Percentiles rank a stretch among this genome's conserved stretches.
phyloP scores from a whole-genome alignment of 768 basidiomycete species.

The Trametes cubensis region DNA sequence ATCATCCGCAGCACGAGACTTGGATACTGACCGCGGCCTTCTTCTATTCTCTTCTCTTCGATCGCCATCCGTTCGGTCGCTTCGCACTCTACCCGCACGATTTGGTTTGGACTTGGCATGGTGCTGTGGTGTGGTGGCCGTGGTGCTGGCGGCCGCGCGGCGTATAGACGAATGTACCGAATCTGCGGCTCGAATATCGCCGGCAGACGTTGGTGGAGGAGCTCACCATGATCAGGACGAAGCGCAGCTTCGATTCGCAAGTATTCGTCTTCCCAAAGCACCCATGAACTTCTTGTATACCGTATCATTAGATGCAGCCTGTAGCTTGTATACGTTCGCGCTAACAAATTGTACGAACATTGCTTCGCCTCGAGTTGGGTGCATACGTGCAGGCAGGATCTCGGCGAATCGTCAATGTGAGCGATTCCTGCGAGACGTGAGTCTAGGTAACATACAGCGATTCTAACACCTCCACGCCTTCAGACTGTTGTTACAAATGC shows the following conservation, averaged over 20 bases:
- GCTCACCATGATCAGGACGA: slow-evolving; percentile 39
- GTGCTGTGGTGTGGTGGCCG: too few species aligned
- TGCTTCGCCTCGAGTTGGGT: too few species aligned
- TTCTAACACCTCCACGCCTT: neutral
- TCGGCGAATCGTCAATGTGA: neutral
- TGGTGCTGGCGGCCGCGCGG: too few species aligned
- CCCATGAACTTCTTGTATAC: neutral
- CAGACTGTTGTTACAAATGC: too few species aligned
- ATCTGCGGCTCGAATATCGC: slow-evolving; percentile 88
- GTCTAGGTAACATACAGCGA: slow-evolving; percentile 2
- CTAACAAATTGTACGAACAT: too few species aligned
- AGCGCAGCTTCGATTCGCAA: slow-evolving; percentile 20
- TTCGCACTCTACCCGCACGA: too few species aligned
- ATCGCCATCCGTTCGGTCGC: neutral
- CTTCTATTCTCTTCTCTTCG: neutral
- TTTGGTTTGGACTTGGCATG: too few species aligned
- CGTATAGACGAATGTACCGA: slow-evolving; percentile 91
- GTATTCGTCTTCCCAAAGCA: slow-evolving; percentile 16
- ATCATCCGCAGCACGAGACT: slow-evolving; percentile 9
- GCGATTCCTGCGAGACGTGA: neutral
- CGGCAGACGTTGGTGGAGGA: slow-evolving; percentile 89
- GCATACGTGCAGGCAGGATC: neutral
- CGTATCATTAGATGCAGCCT: neutral
- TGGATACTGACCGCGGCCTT: neutral
- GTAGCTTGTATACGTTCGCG: neutral